Evolutionary conservation across 2,329 filamentous ascomycete species (phyloP).

Genomic region (Cladophialophora immunda): DNA sequence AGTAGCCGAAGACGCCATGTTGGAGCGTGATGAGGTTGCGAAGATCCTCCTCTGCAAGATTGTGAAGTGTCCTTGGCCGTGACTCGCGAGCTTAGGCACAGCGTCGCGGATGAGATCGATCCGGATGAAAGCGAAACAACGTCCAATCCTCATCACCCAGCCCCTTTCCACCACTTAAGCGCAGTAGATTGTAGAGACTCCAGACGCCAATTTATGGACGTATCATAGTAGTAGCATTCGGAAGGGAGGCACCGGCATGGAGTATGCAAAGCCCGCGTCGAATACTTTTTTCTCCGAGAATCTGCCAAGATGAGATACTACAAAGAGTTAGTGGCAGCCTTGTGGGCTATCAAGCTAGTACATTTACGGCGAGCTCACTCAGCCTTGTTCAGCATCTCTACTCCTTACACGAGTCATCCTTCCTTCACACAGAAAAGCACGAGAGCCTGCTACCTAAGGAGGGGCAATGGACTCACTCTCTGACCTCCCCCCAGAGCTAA

Average conservation of each 20-base stretch:
- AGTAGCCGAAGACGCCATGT: conserved; percentile 22
- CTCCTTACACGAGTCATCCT: background rate
- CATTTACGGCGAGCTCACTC: background rate
- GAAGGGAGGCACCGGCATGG: background rate
- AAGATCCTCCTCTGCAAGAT: conserved; percentile 6
- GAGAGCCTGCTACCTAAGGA: background rate
- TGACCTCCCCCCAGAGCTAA: background rate
- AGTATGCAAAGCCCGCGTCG: background rate
- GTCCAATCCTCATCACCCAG: conserved; percentile 22
- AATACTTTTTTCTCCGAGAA: conserved; percentile 2
- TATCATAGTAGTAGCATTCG: background rate
- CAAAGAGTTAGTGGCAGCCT: background rate
- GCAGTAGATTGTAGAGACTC: background rate
- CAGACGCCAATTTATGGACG: background rate
- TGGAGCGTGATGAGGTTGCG: conserved; percentile 11
- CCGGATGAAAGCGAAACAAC: conserved; percentile 8
- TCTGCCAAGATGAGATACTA: background rate
- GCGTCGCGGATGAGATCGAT: background rate
- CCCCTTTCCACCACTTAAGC: background rate
- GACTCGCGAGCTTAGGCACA: background rate
- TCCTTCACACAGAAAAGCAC: background rate
- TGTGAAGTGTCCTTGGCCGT: conserved; percentile 2
- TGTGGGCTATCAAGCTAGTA: background rate
- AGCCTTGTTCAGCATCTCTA: background rate
- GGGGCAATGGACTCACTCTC: background rate